Evolutionary conservation across 495 filamentous ascomycete species (phyloP).

Genomic region (Aspergillus steynii): DNA sequence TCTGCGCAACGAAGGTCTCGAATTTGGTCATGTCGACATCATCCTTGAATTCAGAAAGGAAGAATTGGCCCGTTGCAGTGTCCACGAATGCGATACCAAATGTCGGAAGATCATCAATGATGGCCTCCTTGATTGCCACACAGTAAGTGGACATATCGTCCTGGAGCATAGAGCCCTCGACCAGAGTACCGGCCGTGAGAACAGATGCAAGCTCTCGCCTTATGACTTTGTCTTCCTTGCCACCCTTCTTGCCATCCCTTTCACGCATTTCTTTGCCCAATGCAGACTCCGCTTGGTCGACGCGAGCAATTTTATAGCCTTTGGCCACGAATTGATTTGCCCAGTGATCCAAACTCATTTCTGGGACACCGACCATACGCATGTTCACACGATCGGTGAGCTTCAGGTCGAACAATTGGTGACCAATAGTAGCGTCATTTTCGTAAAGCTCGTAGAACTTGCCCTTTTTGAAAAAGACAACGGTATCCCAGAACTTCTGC

Average conservation of each 20-base stretch:
- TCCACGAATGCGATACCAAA: constrained; percentile 96
- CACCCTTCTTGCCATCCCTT: constrained; percentile 59
- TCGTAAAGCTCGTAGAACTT: constrained; percentile 99
- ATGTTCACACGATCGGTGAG: constrained; percentile 98
- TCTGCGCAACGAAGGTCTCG: constrained; percentile 96
- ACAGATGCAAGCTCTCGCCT: constrained; percentile 87
- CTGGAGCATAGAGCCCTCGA: constrained; percentile 95
- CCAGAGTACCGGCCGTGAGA: constrained; percentile 86
- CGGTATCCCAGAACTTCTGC: constrained; percentile 93
- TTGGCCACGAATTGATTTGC: constrained; percentile 93
- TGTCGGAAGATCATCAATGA: constrained; percentile 71
- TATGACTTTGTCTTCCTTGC: constrained; percentile 87
- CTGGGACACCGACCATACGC: constrained; percentile 96
- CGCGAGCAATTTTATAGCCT: constrained; percentile 92
- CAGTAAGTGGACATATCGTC: constrained; percentile 98
- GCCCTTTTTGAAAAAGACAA: constrained; percentile 99
- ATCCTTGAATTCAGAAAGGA: constrained; percentile 85
- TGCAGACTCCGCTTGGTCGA: constrained; percentile 94
- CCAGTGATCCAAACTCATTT: constrained; percentile 88
- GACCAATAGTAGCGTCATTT: constrained; percentile 95
- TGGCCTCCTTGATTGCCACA: constrained; percentile 89
- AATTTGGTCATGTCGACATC: constrained; percentile 96
- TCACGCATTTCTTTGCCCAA: constrained; percentile 98
- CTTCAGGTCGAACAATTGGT: constrained; percentile 96
- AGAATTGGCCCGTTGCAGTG: constrained; percentile 94